Percentiles rank a stretch among this genome's conserved stretches.
These are phyloP conservation scores for Leccinum variicolor DNA, from an alignment of 768 basidiomycete species.

Conservation along the genomic window DNA sequence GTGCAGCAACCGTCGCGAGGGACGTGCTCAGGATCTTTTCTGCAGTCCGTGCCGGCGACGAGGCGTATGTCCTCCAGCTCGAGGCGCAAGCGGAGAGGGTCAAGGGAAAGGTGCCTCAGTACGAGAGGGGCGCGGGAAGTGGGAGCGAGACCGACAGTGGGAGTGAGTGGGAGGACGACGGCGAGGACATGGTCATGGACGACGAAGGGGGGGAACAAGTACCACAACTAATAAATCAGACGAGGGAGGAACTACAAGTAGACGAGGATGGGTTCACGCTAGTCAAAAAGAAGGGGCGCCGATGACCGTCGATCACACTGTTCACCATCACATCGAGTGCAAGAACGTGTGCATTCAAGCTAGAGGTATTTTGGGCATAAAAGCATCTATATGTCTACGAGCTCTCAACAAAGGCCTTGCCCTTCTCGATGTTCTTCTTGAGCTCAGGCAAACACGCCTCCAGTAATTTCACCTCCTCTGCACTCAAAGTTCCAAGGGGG, in stretches of 20 bases:
- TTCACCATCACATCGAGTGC: background rate
- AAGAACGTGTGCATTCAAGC: conserved; percentile 9
- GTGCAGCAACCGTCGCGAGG: conserved; percentile 65
- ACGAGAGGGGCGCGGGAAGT: conserved; percentile 38
- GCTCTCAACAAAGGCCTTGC: conserved; percentile 66
- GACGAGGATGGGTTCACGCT: conserved; percentile 93
- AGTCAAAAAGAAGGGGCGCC: conserved; percentile 58
- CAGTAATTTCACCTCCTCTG: conserved; percentile 82
- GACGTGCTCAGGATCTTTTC: conserved; percentile 74
- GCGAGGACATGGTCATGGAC: conserved; percentile 9
- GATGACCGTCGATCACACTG: conserved; percentile 22
- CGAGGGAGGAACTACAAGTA: conserved; percentile 60
- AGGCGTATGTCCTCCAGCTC: conserved; percentile 51
- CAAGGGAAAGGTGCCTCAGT: conserved; percentile 53
- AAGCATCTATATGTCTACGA: conserved; percentile 24
- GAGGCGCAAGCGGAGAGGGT: conserved; percentile 61
- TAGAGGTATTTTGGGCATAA: conserved; percentile 20
- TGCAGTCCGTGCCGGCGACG: conserved; percentile 42
- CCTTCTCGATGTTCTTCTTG: conserved; percentile 98
- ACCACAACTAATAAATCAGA: conserved; percentile 52
- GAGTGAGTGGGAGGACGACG: conserved; percentile 45
- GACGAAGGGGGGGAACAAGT: conserved; percentile 38
- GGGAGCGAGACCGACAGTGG: conserved; percentile 37
- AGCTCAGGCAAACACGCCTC: conserved; percentile 87
- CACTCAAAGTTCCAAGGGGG: conserved; percentile 73